Evolutionary conservation across 1,284 basidiomycete genomes (phyloP).

Genomic region (Flammula alnicola): DNA sequence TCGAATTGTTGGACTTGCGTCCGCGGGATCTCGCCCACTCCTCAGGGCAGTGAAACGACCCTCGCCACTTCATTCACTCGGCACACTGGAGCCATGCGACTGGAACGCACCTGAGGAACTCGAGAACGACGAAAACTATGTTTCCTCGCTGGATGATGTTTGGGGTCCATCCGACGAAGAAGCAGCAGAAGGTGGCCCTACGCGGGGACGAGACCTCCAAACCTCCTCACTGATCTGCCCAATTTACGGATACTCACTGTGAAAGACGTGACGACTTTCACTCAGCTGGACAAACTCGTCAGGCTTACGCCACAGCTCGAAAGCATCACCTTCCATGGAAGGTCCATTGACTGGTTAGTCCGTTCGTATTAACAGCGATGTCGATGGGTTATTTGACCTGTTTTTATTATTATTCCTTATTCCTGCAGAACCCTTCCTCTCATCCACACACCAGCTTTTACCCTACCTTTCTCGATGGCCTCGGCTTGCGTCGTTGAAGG

Average conservation of each 20-base stretch:
- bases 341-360: too few species aligned
- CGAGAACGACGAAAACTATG: constrained; percentile 8
- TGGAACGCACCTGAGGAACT: constrained; percentile 16
- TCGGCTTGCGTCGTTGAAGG: constrained; percentile 10
- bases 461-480: constrained; percentile 17
- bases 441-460: constrained; percentile 5
- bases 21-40: constrained; percentile 12
- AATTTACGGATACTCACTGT: constrained; percentile 13
- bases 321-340: constrained; percentile 1
- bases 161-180: constrained; percentile 12
- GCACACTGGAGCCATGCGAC: constrained; percentile 18
- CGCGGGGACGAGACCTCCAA: constrained; percentile 2
- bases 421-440: not conserved
- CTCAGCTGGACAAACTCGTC: constrained; percentile 15
- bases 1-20: constrained; percentile 5
- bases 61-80: constrained; percentile 4
- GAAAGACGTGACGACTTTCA: constrained; percentile 1
- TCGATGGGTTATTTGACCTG: not conserved
- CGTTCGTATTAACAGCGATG: too few species aligned
- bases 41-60: constrained; percentile 12
- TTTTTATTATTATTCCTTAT: not conserved
- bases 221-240: constrained; percentile 7
- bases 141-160: constrained; percentile 15
- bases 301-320: constrained; percentile 15
- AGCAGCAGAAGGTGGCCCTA: not conserved